Conservation (phyloP, 495 filamentous ascomycete species). For the Opeltia flavorubescens region DNA sequence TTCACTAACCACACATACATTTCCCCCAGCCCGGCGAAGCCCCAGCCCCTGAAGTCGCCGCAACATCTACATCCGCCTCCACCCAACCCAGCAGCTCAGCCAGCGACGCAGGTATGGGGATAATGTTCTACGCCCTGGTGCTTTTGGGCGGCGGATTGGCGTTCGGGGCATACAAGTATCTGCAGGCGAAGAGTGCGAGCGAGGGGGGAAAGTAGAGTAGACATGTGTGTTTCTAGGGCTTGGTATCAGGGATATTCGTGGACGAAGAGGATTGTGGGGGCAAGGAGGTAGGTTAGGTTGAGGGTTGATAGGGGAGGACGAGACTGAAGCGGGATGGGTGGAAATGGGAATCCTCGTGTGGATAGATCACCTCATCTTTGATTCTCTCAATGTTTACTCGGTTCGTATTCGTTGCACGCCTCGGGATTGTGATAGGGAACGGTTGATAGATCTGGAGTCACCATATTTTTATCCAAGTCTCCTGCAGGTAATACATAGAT, state of each 20-base stretch:
- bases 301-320: no score
- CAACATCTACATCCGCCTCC: slow-evolving; percentile 32
- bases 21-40: slow-evolving; percentile 67
- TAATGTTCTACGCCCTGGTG: slow-evolving; percentile 72
- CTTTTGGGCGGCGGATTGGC: slow-evolving; percentile 63
- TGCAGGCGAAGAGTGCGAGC: slow-evolving; percentile 38
- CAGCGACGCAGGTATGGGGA: slow-evolving; percentile 40
- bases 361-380: no score
- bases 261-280: not conserved
- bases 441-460: no score
- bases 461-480: no score
- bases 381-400: no score
- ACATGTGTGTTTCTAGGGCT: slow-evolving; percentile 15
- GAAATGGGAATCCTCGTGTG: no score
- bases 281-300: not conserved
- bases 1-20: slow-evolving; percentile 11
- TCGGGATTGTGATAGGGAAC: no score
- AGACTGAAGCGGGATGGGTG: no score
- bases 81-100: slow-evolving; percentile 27
- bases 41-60: slow-evolving; percentile 39
- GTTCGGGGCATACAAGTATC: slow-evolving; percentile 78
- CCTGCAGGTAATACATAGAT: no score
- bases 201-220: slow-evolving; percentile 24
- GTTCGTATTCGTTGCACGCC: no score
- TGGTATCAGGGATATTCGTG: not conserved